Conservation (phyloP, 1,284 basidiomycete species). For the Xerocomus minutiporus region DNA sequence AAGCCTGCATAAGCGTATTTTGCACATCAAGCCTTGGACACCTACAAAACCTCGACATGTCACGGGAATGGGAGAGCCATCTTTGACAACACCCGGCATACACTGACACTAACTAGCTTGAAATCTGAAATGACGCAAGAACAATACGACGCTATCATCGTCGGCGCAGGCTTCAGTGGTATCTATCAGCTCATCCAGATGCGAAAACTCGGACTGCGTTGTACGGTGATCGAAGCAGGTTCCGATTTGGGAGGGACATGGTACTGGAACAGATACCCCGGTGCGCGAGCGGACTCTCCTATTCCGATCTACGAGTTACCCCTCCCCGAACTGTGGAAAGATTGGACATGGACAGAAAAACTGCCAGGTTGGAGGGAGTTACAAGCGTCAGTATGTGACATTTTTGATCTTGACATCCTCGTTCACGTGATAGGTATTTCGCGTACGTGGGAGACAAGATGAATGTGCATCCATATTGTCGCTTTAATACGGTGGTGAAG, state of each 20-base stretch:
- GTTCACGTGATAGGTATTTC: conserved; percentile 12
- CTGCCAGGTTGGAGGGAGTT: conserved; percentile 13
- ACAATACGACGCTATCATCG: conserved; percentile 12
- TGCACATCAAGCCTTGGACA: no score
- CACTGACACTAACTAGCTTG: no score
- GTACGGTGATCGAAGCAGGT: conserved; percentile 13
- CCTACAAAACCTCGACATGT: no score
- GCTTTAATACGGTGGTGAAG: conserved; percentile 13
- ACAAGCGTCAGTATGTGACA: conserved; percentile 5
- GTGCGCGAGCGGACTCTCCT: conserved; percentile 13
- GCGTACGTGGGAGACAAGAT: conserved; percentile 14
- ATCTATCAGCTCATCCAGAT: conserved; percentile 13
- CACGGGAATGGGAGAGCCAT: no score
- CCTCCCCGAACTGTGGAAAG: conserved; percentile 18
- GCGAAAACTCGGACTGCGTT: conserved; percentile 13
- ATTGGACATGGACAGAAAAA: conserved; percentile 23
- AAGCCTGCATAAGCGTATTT: no score
- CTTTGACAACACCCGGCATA: neutral
- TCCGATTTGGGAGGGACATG: conserved; percentile 18
- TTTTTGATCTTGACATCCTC: no score
- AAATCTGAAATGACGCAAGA: conserved; percentile 1
- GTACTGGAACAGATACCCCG: conserved; percentile 23
- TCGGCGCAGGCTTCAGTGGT: conserved; percentile 18
- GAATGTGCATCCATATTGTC: conserved; percentile 13
- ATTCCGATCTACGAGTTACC: conserved; percentile 16